phyloP scores from a whole-genome alignment of 2,329 filamentous ascomycete species.

The Escovopsis sp. region DNA sequence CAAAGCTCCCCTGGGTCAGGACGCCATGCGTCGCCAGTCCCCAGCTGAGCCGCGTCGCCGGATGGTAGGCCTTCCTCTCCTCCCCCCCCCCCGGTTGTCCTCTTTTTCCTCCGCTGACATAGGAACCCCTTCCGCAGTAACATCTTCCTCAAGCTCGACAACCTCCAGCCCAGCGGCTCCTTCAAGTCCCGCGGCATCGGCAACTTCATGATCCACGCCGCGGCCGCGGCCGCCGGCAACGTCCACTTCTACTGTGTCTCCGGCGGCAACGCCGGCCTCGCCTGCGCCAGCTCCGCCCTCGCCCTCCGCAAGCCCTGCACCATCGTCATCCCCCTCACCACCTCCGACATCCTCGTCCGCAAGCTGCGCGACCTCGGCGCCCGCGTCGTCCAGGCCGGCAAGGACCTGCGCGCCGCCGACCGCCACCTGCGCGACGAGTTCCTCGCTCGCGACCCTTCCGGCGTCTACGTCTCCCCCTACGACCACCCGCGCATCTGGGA shows the following conservation, averaged over 20 bases:
- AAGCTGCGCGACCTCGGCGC: constrained; percentile 57
- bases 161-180: constrained; percentile 68
- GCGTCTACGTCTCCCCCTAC: constrained; percentile 56
- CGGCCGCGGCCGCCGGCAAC: constrained; percentile 16
- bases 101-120: constrained; percentile 8
- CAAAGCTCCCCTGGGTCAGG: constrained; percentile 47
- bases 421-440: constrained; percentile 45
- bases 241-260: constrained; percentile 67
- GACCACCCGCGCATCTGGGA: constrained; percentile 55
- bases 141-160: constrained; percentile 75
- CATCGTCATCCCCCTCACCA: constrained; percentile 56
- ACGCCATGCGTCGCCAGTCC: constrained; percentile 57
- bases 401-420: constrained; percentile 56
- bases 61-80: constrained; percentile 41
- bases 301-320: constrained; percentile 52
- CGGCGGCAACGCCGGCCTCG: constrained; percentile 75
- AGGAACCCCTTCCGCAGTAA: constrained; percentile 32
- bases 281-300: constrained; percentile 58
- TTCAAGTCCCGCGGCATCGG: constrained; percentile 76
- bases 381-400: constrained; percentile 53
- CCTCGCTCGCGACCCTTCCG: constrained; percentile 33
- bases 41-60: constrained; percentile 51
- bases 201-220: constrained; percentile 42
- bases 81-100: not conserved
- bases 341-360: constrained; percentile 53